phyloP scores from a whole-genome alignment of 1,284 basidiomycete species.

The Cerioporus squamosus region DNA sequence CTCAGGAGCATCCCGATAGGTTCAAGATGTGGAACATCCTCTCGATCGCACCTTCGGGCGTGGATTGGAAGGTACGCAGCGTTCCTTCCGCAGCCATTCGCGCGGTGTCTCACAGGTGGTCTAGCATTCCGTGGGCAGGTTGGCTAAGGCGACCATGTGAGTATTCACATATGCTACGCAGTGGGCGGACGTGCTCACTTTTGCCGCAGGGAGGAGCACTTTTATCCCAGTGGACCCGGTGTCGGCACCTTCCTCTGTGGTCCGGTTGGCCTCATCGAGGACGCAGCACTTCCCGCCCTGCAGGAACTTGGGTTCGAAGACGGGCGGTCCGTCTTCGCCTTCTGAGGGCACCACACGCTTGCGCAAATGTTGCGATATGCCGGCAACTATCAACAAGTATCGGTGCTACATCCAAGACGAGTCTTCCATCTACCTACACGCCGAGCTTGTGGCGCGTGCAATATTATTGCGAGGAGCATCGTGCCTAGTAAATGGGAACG shows the following conservation, averaged over 20 bases:
- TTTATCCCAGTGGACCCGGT: slow-evolving; percentile 18
- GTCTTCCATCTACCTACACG: too few relatives aligned
- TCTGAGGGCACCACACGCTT: slow-evolving; percentile 4
- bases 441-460: too few relatives aligned
- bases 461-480: too few relatives aligned
- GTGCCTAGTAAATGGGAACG: too few relatives aligned
- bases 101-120: neutral
- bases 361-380: too few relatives aligned
- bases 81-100: neutral
- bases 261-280: slow-evolving; percentile 25
- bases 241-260: slow-evolving; percentile 26
- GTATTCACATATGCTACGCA: neutral
- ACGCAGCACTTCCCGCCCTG: slow-evolving; percentile 22
- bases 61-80: slow-evolving; percentile 13
- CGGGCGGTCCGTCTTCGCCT: slow-evolving; percentile 25
- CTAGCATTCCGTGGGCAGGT: slow-evolving; percentile 20
- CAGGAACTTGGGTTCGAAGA: slow-evolving; percentile 29
- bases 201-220: slow-evolving; percentile 20
- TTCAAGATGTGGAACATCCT: slow-evolving; percentile 32
- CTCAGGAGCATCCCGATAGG: slow-evolving; percentile 14
- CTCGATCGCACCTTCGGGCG: slow-evolving; percentile 17
- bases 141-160: slow-evolving; percentile 23
- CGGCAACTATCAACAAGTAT: neutral
- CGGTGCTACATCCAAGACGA: too few relatives aligned
- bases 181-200: neutral